phyloP scores from a whole-genome alignment of 495 filamentous ascomycete species.

The Podospora australis region DNA sequence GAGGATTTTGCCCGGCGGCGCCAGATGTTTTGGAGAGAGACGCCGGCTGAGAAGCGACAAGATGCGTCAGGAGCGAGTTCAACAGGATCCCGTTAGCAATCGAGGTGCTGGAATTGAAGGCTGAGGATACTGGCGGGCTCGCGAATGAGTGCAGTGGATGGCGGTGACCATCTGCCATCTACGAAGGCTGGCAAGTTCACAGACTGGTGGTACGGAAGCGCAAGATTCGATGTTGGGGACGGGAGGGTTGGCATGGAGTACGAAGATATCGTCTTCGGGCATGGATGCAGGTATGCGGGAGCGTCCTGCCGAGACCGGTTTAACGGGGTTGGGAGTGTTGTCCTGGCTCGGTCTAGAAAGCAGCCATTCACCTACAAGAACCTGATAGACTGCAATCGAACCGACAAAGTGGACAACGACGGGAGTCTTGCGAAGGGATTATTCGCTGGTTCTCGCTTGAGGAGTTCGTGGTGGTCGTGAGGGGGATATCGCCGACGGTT shows the following conservation, averaged over 20 bases:
- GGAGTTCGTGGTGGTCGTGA: too few relatives aligned
- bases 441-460: too few relatives aligned
- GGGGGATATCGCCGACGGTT: neutral
- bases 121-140: conserved; percentile 22
- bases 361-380: conserved; percentile 25
- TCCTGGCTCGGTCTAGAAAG: conserved; percentile 20
- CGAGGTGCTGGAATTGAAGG: conserved; percentile 21
- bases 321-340: conserved; percentile 2
- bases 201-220: conserved; percentile 7
- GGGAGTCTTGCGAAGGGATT: too few relatives aligned
- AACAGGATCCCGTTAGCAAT: conserved; percentile 23
- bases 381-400: too few relatives aligned
- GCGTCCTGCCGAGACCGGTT: conserved; percentile 15
- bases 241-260: conserved; percentile 26
- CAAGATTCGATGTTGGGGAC: conserved; percentile 8
- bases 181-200: conserved; percentile 19
- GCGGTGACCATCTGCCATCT: conserved; percentile 85
- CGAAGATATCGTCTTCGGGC: conserved; percentile 25
- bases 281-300: conserved; percentile 25
- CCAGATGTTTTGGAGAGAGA: conserved; percentile 59
- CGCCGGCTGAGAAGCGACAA: conserved; percentile 21
- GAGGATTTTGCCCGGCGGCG: conserved; percentile 63
- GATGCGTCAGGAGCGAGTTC: conserved; percentile 27
- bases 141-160: conserved; percentile 54
- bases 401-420: too few relatives aligned